A percentile compares a stretch with the other conserved stretches of the same genome.
Evolutionary conservation across 768 basidiomycete species (phyloP).

Genomic region (Lyophyllum semitale): DNA sequence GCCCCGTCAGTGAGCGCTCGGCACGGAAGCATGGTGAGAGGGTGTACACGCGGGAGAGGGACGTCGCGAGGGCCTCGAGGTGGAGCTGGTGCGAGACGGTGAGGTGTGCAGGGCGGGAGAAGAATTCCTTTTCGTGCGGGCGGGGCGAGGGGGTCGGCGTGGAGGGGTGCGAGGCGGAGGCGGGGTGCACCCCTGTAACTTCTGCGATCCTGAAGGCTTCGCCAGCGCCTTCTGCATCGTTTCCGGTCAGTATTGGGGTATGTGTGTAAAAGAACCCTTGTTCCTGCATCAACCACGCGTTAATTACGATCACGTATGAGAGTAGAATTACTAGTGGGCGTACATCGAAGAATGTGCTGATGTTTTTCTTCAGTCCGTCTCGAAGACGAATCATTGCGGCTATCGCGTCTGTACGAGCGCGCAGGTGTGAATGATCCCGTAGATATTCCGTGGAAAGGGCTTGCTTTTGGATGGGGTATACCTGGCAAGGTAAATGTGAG

Average conservation of each 20-base stretch:
- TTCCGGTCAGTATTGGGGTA: conserved; percentile 86
- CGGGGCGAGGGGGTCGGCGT: conserved; percentile 12
- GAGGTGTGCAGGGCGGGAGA: conserved; percentile 75
- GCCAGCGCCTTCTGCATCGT: conserved; percentile 95
- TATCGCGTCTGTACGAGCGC: conserved; percentile 72
- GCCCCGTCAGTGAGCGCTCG: conserved; percentile 81
- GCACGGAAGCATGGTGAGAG: conserved; percentile 94
- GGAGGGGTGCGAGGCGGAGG: conserved; percentile 11
- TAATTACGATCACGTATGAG: conserved; percentile 1
- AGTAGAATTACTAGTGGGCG: conserved; percentile 18
- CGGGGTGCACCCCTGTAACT: conserved; percentile 31
- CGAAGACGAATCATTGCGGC: conserved; percentile 79
- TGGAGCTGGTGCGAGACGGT: conserved; percentile 97
- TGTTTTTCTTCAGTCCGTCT: conserved; percentile 51
- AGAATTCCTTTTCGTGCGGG: conserved; percentile 55
- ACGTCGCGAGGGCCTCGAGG: conserved; percentile 81
- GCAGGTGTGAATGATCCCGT: conserved; percentile 85
- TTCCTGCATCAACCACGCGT: conserved; percentile 42
- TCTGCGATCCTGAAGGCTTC: conserved; percentile 80
- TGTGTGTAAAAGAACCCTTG: conserved; percentile 79
- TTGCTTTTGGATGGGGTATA: conserved; percentile 93
- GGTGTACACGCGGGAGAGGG: conserved; percentile 85
- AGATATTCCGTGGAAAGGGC: conserved; percentile 76
- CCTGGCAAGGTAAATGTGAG: conserved; percentile 37
- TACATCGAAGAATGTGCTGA: conserved; percentile 77